These are phyloP conservation scores for Hysterium pulicare DNA, from an alignment of 2,329 filamentous ascomycete genomes.

Conservation along the genomic window DNA sequence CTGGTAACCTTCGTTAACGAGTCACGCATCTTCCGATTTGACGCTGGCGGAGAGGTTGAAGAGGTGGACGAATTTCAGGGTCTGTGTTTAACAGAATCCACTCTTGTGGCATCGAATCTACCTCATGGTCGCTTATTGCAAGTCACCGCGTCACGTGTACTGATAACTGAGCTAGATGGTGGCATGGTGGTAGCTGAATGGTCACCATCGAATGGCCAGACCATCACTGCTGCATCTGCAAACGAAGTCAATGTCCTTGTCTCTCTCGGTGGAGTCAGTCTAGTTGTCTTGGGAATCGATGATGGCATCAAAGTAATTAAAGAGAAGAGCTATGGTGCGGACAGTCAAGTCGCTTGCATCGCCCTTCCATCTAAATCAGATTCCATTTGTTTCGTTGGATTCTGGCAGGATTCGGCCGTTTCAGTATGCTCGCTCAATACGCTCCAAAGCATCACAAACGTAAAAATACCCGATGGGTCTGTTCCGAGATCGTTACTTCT, in stretches of 20 bases:
- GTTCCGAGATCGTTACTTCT: conserved; percentile 80
- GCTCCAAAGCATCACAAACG: conserved; percentile 63
- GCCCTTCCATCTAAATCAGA: conserved; percentile 64
- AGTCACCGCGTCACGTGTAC: conserved; percentile 64
- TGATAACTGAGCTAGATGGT: conserved; percentile 60
- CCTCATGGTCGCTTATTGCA: conserved; percentile 66
- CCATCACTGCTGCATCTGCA: conserved; percentile 75
- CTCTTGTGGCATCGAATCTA: conserved; percentile 67
- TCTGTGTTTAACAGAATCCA: conserved; percentile 65
- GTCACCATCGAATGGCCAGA: conserved; percentile 47
- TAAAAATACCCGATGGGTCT: conserved; percentile 57
- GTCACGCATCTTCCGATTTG: conserved; percentile 79
- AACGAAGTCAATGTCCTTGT: conserved; percentile 69
- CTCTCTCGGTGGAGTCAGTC: conserved; percentile 68
- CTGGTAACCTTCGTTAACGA: conserved; percentile 79
- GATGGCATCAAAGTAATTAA: conserved; percentile 56
- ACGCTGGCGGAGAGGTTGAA: conserved; percentile 72
- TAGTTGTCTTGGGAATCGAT: conserved; percentile 65
- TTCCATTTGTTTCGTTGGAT: conserved; percentile 73
- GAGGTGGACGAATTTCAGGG: conserved; percentile 76
- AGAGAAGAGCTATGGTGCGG: conserved; percentile 59
- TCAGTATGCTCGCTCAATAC: conserved; percentile 68
- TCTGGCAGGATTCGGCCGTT: conserved; percentile 80
- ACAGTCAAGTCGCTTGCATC: conserved; percentile 82
- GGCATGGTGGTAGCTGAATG: conserved; percentile 57